Evolutionary conservation across 2,329 filamentous ascomycete genomes (phyloP).

Genomic region (Sporothrix sp.): DNA sequence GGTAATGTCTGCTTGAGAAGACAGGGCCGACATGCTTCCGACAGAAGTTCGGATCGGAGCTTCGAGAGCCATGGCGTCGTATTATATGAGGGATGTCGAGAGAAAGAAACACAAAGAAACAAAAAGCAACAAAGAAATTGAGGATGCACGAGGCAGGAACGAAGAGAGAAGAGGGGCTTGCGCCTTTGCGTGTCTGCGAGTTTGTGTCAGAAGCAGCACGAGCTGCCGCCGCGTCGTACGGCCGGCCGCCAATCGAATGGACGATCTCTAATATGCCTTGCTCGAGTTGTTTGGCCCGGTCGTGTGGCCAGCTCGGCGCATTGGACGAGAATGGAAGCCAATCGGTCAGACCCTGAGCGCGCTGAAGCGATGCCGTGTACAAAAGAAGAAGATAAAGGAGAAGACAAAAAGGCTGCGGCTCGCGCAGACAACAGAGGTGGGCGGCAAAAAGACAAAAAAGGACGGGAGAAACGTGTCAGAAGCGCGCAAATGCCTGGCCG

Average conservation of each 20-base stretch:
- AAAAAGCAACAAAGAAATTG: not conserved
- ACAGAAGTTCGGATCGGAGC: constrained; percentile 54
- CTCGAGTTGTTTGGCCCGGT: not conserved
- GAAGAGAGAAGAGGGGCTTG: no score
- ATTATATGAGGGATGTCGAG: constrained; percentile 2
- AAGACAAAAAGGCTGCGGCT: no score
- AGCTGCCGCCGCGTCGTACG: not conserved
- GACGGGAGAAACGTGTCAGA: not conserved
- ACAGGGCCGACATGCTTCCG: constrained; percentile 44
- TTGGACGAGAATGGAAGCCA: not conserved
- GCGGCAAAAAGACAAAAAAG: not conserved
- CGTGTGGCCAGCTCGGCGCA: constrained; percentile 4
- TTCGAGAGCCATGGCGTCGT: constrained; percentile 45
- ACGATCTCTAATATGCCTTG: constrained; percentile 5
- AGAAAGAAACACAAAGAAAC: not conserved
- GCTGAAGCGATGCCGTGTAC: not conserved
- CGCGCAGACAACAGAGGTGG: no score
- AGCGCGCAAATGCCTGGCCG: constrained; percentile 3
- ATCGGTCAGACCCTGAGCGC: not conserved
- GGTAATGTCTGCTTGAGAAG: constrained; percentile 45
- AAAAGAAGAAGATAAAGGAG: not conserved
- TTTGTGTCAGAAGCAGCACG: not conserved
- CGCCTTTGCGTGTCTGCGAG: no score
- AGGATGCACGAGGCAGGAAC: not conserved
- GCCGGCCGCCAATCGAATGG: not conserved